Conservation (phyloP, 1,139 yeast species). For the Pneumocystis sp. region DNA sequence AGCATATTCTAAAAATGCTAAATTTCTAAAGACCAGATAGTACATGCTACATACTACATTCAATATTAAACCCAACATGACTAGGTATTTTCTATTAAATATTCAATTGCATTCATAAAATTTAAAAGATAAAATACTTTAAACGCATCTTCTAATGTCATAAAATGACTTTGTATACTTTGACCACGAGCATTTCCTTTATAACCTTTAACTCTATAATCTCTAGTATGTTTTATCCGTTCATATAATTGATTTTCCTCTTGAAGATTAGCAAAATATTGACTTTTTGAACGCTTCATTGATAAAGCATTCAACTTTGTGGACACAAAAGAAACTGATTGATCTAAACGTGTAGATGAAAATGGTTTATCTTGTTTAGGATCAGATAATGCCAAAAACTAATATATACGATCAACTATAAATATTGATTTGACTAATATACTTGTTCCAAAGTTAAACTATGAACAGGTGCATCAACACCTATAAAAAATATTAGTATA, state of each 20-base stretch:
- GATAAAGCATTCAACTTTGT: not conserved
- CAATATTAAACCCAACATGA: slow-evolving; percentile 84
- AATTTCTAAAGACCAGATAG: not conserved
- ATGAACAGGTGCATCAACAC: slow-evolving; percentile 89
- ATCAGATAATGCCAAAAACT: not conserved
- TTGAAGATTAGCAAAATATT: not conserved
- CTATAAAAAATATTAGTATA: not conserved
- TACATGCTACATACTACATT: slow-evolving; percentile 38
- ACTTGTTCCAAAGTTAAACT: slow-evolving; percentile 68
- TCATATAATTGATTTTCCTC: slow-evolving; percentile 29
- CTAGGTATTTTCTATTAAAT: slow-evolving; percentile 43
- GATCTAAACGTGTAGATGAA: not conserved
- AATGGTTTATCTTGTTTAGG: not conserved
- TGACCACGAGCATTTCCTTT: slow-evolving; percentile 86
- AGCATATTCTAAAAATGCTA: slow-evolving; percentile 39
- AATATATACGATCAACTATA: not conserved
- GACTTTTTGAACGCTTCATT: not conserved
- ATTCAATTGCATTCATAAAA: not conserved
- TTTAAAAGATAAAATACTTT: slow-evolving; percentile 18
- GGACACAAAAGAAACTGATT: not conserved
- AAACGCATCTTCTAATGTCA: slow-evolving; percentile 73
- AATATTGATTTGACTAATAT: not conserved
- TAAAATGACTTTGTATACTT: slow-evolving; percentile 82
- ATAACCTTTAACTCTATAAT: slow-evolving; percentile 73
- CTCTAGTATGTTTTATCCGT: slow-evolving; percentile 73